phyloP scores from a whole-genome alignment of 2,329 filamentous ascomycete genomes.

The Madurella fahalii region DNA sequence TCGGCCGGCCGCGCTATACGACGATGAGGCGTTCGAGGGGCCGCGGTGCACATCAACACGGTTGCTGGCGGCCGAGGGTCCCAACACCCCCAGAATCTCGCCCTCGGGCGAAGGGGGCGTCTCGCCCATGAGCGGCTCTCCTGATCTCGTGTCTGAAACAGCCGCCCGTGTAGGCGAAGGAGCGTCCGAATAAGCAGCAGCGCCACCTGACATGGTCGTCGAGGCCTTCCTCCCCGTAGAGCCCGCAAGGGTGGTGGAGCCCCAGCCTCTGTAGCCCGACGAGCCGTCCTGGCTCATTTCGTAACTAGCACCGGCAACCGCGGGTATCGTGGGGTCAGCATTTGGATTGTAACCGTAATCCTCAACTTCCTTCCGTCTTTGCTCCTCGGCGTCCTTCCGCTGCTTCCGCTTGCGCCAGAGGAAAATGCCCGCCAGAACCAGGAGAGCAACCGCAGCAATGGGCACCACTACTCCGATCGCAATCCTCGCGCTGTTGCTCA shows the following conservation, averaged over 20 bases:
- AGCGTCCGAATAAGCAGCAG: slow-evolving; percentile 67
- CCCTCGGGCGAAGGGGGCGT: slow-evolving; percentile 58
- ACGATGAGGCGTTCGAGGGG: slow-evolving; percentile 91
- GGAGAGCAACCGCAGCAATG: slow-evolving; percentile 77
- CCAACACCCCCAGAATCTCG: slow-evolving; percentile 79
- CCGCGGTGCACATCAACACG: slow-evolving; percentile 76
- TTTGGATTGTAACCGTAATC: slow-evolving; percentile 99
- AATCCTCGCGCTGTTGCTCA: slow-evolving; percentile 66
- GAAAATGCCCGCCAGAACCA: slow-evolving; percentile 72
- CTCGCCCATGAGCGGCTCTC: slow-evolving; percentile 59
- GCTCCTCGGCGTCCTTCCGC: slow-evolving; percentile 78
- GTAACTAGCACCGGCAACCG: slow-evolving; percentile 42
- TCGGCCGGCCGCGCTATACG: slow-evolving; percentile 77
- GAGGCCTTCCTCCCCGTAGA: slow-evolving; percentile 78
- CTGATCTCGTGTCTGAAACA: slow-evolving; percentile 65
- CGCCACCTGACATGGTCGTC: slow-evolving; percentile 79
- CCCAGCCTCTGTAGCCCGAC: slow-evolving; percentile 91
- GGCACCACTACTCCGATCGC: slow-evolving; percentile 93
- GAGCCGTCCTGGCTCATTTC: slow-evolving; percentile 75
- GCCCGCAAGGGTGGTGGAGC: slow-evolving; percentile 65
- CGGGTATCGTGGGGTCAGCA: slow-evolving; percentile 73
- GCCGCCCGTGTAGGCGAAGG: slow-evolving; percentile 64
- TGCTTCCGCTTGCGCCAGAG: slow-evolving; percentile 88
- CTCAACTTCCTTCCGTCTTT: slow-evolving; percentile 91
- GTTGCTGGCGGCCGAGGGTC: slow-evolving; percentile 64